Evolutionary conservation across 768 basidiomycete genomes (phyloP).

Genomic region (Russula foetens): DNA sequence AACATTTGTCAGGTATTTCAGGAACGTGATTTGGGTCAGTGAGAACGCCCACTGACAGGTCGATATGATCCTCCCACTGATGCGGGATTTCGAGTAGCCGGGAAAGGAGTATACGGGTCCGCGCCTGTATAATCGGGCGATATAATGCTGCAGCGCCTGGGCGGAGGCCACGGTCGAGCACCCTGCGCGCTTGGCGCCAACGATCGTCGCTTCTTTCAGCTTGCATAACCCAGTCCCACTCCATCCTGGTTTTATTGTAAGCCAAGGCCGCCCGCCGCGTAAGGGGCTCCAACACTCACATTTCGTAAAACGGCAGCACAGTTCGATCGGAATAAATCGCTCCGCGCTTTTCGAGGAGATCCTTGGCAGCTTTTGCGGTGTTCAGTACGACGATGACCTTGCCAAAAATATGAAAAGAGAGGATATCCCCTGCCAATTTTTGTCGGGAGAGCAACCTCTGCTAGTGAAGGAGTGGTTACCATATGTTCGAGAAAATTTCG

Average conservation of each 20-base stretch:
- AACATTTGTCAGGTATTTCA: background rate
- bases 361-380: conserved; percentile 35
- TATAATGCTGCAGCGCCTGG: background rate
- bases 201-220: background rate
- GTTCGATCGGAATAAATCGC: conserved; percentile 22
- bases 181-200: background rate
- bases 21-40: background rate
- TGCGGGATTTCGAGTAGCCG: background rate
- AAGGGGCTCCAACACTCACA: background rate
- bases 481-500: background rate
- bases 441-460: background rate
- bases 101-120: background rate
- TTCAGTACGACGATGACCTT: conserved; percentile 43
- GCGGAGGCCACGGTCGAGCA: conserved; percentile 5
- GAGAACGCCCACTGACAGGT: background rate
- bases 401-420: conserved; percentile 31
- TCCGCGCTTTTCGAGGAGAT: conserved; percentile 45
- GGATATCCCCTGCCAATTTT: background rate
- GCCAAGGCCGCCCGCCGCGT: background rate
- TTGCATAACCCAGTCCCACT: background rate
- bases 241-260: background rate
- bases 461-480: background rate
- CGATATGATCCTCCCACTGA: background rate
- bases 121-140: background rate
- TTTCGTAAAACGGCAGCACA: background rate